Conservation (phyloP, 208 protist genomes). For the Lotmaria passim region DNA sequence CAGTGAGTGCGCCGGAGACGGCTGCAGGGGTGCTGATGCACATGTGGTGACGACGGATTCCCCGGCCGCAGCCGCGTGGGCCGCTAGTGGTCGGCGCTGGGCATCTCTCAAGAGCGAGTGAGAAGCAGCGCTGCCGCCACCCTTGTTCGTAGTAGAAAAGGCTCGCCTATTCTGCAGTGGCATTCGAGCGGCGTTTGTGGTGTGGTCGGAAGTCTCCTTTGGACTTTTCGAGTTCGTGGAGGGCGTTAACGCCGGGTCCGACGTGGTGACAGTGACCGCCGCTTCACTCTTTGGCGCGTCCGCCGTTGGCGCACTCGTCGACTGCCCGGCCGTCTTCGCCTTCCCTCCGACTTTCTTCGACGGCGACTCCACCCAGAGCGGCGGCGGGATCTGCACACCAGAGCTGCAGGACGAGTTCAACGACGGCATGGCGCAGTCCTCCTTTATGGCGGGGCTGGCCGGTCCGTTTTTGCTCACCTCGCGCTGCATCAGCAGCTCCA, state of each 20-base stretch:
- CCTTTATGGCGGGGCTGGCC: neutral
- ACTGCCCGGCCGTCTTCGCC: neutral
- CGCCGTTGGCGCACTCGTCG: neutral
- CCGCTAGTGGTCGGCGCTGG: too few relatives aligned
- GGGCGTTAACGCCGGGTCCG: too few relatives aligned
- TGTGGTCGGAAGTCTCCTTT: too few relatives aligned
- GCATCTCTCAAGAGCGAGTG: too few relatives aligned
- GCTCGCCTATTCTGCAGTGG: neutral
- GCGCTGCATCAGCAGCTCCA: conserved; percentile 20
- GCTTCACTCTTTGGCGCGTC: neutral
- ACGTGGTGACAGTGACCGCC: too few relatives aligned
- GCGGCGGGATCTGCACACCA: neutral
- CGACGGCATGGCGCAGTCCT: conserved; percentile 2
- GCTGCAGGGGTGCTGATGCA: too few relatives aligned
- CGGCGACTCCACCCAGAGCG: conserved; percentile 1
- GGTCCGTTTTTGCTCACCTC: conserved; percentile 17
- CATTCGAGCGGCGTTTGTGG: neutral
- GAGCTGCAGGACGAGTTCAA: neutral
- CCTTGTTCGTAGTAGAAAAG: too few relatives aligned
- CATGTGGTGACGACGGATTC: too few relatives aligned
- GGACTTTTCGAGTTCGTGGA: too few relatives aligned
- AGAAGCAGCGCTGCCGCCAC: too few relatives aligned
- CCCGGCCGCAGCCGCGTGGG: too few relatives aligned
- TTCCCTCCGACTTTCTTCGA: neutral
- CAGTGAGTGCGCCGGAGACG: too few relatives aligned